These are phyloP conservation scores for Hansenula anomala DNA, from an alignment of 1,139 yeast genomes.

Conservation along the genomic window DNA sequence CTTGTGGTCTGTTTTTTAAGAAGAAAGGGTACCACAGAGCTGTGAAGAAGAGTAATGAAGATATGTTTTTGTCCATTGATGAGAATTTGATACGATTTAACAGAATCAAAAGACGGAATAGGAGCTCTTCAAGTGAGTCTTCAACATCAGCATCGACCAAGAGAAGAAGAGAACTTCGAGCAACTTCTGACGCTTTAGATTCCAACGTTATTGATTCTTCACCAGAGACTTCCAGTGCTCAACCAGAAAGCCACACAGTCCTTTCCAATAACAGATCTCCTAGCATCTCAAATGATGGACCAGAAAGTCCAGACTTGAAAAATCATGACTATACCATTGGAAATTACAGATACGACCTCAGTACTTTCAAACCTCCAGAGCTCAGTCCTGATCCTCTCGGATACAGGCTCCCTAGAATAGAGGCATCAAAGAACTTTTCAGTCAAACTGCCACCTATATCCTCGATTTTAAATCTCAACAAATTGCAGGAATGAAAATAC, in stretches of 20 bases:
- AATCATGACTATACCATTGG: too few relatives aligned
- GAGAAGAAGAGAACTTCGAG: not conserved
- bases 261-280: too few relatives aligned
- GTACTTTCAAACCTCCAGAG: too few relatives aligned
- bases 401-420: too few relatives aligned
- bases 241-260: too few relatives aligned
- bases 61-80: slow-evolving; percentile 14
- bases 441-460: not conserved
- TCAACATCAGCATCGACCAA: not conserved
- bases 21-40: slow-evolving; percentile 7
- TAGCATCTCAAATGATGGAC: too few relatives aligned
- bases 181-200: too few relatives aligned
- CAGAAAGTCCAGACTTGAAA: too few relatives aligned
- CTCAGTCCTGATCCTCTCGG: too few relatives aligned
- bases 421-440: too few relatives aligned
- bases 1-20: slow-evolving; percentile 11
- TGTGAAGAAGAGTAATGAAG: slow-evolving; percentile 3
- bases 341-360: not conserved
- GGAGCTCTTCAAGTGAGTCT: slow-evolving; percentile 4
- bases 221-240: not conserved
- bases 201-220: too few relatives aligned
- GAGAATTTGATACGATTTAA: slow-evolving; percentile 16
- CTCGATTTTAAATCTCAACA: not conserved
- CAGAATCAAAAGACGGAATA: slow-evolving; percentile 16
- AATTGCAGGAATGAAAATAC: too few relatives aligned